Base-by-base conservation (phyloP, 257 asterid species). In the Solanum ossicruentum region DNA sequence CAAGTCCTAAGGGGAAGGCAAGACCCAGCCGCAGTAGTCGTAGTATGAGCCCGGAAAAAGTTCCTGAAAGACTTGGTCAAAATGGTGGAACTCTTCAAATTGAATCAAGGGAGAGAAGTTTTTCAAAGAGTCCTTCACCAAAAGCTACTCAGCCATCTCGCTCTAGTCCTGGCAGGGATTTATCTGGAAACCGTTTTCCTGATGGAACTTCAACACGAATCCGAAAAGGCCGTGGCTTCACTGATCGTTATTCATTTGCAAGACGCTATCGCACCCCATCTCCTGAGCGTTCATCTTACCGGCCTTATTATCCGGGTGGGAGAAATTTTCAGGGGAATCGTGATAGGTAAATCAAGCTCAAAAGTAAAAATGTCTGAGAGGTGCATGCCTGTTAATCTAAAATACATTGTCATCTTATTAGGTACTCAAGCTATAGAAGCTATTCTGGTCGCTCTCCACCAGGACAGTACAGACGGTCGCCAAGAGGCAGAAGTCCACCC, bases 221-320 rank as follows among this genome's bases (percentile, higher is more conserved):
- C 12, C 94, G 98, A 57, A 97, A 97, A 91, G 99, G 99, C 70
- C 97, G 99, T 65, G 99, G 99, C 67, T 97, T 97, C 81, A 97
- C 99, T 72, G 94, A 92, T 36, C 88, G 89, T 80, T 97, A 90
- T 89, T 88, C 97, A 56, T 97, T 92, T 85, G 99, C 91, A 69
- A 91, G 99, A 86, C 96, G 94, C 83, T 97, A 94, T 49, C 98
- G 98, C 17, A 95, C 99, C n/a, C 99, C 98, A 57, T 94, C 98
- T 85, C 99, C 99, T 43, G 95, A 92, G 85, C 88, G 91, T 41
- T 88, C 92, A 71, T 92, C 92, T 77, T 91, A 92, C 86, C 90
- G 96, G 85, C 88, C 98, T 80, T 88, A 91, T 88, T 85, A 88
- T 82, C 92, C 93, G 71, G 90, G 97, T 43, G 98, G 98, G 87